A percentile compares a stretch with the other conserved stretches of the same genome.
phyloP scores from a whole-genome alignment of 2,329 filamentous ascomycete genomes.

The Colletotrichum lindemuthianum region DNA sequence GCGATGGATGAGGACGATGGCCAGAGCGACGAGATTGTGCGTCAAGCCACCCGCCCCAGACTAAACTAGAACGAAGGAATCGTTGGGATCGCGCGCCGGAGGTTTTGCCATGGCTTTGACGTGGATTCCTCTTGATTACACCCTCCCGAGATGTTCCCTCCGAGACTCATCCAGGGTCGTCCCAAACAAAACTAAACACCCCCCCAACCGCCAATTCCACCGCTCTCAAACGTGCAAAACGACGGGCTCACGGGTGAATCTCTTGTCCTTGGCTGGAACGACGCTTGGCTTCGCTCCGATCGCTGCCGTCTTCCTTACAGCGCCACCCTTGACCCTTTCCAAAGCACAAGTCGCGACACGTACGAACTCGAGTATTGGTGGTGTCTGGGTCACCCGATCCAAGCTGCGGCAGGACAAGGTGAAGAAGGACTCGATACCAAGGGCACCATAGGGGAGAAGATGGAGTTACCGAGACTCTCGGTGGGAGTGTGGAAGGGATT shows the following conservation, averaged over 20 bases:
- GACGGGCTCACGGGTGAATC: background rate
- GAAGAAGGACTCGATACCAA: slow-evolving; percentile 14
- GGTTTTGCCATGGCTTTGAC: slow-evolving; percentile 22
- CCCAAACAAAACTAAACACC: too few relatives aligned
- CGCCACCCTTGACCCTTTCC: slow-evolving; percentile 1
- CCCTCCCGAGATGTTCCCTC: background rate
- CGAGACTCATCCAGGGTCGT: background rate
- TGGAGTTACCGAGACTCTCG: background rate
- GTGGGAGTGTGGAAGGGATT: background rate
- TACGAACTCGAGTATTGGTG: background rate
- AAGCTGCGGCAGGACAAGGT: slow-evolving; percentile 25
- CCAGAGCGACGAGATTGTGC: slow-evolving; percentile 11
- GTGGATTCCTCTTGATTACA: background rate
- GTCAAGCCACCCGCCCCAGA: slow-evolving; percentile 4
- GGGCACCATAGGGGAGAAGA: background rate
- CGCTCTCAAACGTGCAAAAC: too few relatives aligned
- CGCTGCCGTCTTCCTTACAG: slow-evolving; percentile 14
- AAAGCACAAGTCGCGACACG: background rate
- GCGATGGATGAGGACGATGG: background rate
- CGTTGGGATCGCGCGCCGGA: slow-evolving; percentile 15
- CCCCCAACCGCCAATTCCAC: too few relatives aligned
- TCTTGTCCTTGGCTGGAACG: slow-evolving; percentile 11
- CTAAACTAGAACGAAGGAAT: background rate
- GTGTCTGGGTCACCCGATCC: slow-evolving; percentile 18
- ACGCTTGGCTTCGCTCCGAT: slow-evolving; percentile 15